Evolutionary conservation across 1,139 yeast species (phyloP).

Genomic region (Pichia sp.): DNA sequence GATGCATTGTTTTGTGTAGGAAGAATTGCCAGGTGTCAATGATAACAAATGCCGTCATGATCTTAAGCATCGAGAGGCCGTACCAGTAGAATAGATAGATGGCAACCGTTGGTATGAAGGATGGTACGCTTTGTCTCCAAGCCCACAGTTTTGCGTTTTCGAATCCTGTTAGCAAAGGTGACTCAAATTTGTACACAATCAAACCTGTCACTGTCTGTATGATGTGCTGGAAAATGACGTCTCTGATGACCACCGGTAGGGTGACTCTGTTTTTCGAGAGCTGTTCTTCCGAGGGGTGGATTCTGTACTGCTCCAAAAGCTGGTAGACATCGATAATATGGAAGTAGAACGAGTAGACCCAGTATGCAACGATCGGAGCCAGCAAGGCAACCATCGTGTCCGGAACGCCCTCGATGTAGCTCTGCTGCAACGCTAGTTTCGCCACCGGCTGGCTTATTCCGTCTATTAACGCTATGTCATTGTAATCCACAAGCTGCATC

Average conservation of each 20-base stretch:
- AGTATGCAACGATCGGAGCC: slow-evolving; percentile 76
- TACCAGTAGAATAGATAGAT: slow-evolving; percentile 52
- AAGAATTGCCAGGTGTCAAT: slow-evolving; percentile 95
- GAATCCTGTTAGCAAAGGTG: slow-evolving; percentile 63
- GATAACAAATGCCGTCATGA: slow-evolving; percentile 61
- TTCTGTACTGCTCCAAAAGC: slow-evolving; percentile 75
- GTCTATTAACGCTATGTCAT: slow-evolving; percentile 22
- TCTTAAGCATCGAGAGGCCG: slow-evolving; percentile 50
- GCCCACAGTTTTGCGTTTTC: slow-evolving; percentile 70
- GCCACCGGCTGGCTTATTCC: slow-evolving; percentile 18
- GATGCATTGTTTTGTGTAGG: slow-evolving; percentile 85
- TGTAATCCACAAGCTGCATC: slow-evolving; percentile 17
- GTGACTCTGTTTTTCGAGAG: slow-evolving; percentile 69
- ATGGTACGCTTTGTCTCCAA: slow-evolving; percentile 48
- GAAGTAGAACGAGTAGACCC: slow-evolving; percentile 72
- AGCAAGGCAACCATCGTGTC: slow-evolving; percentile 72
- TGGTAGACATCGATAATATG: slow-evolving; percentile 69
- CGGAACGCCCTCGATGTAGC: slow-evolving; percentile 53
- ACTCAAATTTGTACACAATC: slow-evolving; percentile 52
- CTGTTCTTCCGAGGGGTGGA: slow-evolving; percentile 89
- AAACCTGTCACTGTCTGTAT: slow-evolving; percentile 74
- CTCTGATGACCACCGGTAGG: slow-evolving; percentile 62
- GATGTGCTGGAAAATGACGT: slow-evolving; percentile 78
- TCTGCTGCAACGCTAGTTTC: slow-evolving; percentile 30
- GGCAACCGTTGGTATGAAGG: slow-evolving; percentile 40